Percentiles rank a stretch among this genome's conserved stretches.
Evolutionary conservation across 345 rosid species (phyloP).

Genomic region (Brassica cretica): DNA sequence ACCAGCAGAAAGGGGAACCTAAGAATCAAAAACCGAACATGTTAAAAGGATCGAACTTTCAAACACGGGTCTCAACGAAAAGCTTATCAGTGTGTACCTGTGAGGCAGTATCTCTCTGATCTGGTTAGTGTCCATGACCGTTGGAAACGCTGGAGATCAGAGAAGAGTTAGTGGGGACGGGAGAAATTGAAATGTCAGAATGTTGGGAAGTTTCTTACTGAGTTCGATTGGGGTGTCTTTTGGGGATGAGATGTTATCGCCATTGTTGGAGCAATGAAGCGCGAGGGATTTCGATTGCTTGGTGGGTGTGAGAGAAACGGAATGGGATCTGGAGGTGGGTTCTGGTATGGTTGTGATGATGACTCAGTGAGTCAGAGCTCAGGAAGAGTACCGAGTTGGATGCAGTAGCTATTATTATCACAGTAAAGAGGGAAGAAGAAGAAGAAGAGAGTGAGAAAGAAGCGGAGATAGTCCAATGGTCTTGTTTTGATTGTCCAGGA

Average conservation of each 20-base stretch:
- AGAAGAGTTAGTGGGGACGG: not conserved
- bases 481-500: no score
- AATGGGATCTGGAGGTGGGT: slow-evolving; percentile 22
- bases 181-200: not conserved
- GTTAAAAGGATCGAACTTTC: not conserved
- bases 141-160: slow-evolving; percentile 31
- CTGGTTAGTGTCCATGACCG: slow-evolving; percentile 85
- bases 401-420: slow-evolving; percentile 31
- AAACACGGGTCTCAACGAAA: not conserved
- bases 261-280: slow-evolving; percentile 37
- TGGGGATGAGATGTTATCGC: slow-evolving; percentile 1
- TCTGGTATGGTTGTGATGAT: slow-evolving; percentile 12
- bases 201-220: not conserved
- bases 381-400: slow-evolving; percentile 32
- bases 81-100: slow-evolving; percentile 46
- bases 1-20: slow-evolving; percentile 93
- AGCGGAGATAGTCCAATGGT: slow-evolving; percentile 22
- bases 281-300: slow-evolving; percentile 20
- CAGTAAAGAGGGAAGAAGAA: not conserved
- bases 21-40: not conserved
- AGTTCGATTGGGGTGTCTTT: slow-evolving; percentile 42
- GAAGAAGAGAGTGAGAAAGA: slow-evolving; percentile 2
- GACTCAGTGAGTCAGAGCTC: slow-evolving; percentile 31
- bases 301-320: slow-evolving; percentile 21
- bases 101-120: slow-evolving; percentile 89